Evolutionary conservation across 1,139 yeast species (phyloP).

Genomic region (Debaryomyces sp.): DNA sequence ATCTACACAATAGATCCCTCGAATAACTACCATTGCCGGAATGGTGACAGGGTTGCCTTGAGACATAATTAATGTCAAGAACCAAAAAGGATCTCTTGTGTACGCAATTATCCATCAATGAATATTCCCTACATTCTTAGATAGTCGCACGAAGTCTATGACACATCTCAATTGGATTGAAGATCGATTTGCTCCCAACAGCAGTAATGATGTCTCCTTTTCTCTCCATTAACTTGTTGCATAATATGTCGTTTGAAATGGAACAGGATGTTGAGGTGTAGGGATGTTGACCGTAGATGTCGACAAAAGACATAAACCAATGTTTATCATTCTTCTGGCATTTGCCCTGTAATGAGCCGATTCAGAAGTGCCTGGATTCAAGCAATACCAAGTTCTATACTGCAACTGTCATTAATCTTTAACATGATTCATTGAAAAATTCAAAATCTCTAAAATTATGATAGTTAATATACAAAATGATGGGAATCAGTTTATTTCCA

Average conservation of each 20-base stretch:
- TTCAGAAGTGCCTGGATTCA: not conserved
- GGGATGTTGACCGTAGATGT: constrained; percentile 6
- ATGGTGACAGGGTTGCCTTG: constrained; percentile 7
- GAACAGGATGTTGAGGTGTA: constrained; percentile 5
- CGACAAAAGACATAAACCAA: constrained; percentile 1
- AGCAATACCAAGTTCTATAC: not conserved
- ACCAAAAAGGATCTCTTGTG: not conserved
- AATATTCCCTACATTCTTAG: constrained; percentile 3
- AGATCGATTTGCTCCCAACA: not conserved
- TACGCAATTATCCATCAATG: not conserved
- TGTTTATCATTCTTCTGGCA: not conserved
- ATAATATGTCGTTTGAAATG: not conserved
- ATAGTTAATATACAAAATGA: not conserved
- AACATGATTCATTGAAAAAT: not conserved
- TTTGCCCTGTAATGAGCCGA: constrained; percentile 4
- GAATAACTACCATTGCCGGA: constrained; percentile 6
- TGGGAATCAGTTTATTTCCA: not conserved
- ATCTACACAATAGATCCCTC: not conserved
- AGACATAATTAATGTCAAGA: not conserved
- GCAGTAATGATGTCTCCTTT: not conserved
- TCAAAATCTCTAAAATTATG: not conserved
- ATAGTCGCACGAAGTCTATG: not conserved
- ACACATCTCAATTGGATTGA: not conserved
- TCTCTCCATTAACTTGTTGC: constrained; percentile 3
- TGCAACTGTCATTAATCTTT: not conserved